Evolutionary conservation across 345 rosid genomes (phyloP).

Genomic region (Crucihimalaya himalaica): DNA sequence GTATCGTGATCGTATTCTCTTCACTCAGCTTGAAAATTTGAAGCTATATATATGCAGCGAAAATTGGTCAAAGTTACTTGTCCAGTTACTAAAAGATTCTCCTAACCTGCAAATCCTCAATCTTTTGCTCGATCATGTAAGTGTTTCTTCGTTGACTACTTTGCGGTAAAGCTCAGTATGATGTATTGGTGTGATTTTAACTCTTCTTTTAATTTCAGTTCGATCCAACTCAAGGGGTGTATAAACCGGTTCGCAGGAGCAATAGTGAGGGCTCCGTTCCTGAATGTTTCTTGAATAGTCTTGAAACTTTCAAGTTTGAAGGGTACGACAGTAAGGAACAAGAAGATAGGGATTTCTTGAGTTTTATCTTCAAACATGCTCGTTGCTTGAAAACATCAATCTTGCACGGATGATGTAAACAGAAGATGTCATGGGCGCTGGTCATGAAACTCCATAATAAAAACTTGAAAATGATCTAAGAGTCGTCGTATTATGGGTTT

Average conservation of each 20-base stretch:
- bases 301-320: not conserved
- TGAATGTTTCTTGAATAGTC: not conserved
- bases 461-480: not conserved
- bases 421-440: no score
- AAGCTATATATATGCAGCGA: not conserved
- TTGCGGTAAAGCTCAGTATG: no score
- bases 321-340: not conserved
- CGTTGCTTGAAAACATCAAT: not conserved
- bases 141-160: not conserved
- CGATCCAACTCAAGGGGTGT: not conserved
- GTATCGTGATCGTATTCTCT: not conserved
- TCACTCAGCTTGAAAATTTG: not conserved
- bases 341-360: constrained; percentile 13
- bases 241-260: not conserved
- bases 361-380: not conserved
- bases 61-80: not conserved
- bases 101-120: not conserved
- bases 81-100: constrained; percentile 6
- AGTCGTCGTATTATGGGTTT: not conserved
- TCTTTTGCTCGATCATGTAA: not conserved
- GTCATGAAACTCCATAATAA: not conserved
- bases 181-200: not conserved
- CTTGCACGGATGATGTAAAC: not conserved
- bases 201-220: not conserved
- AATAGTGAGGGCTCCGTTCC: not conserved